Evolutionary conservation across 345 rosid species (phyloP), one percentile per base, ranked within the genome.

Genomic region (Eucalyptus erythrocorys): DNA sequence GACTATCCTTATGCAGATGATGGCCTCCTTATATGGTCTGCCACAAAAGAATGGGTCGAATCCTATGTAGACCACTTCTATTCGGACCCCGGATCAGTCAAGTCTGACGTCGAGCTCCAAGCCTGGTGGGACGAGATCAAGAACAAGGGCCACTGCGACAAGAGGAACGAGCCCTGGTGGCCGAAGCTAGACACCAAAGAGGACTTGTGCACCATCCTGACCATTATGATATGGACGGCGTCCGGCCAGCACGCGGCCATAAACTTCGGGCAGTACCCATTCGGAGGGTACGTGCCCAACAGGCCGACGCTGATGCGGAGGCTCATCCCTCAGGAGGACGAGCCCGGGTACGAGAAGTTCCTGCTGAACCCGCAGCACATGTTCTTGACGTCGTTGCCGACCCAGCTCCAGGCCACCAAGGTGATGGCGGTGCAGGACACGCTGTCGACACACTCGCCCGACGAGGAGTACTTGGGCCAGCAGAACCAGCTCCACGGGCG

Each of bases 381-480:
- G 48, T 96, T 97, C 89, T 89, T 96, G 37, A 91, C 95, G 30
- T 93, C 98, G 13, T 88, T 97, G 90, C 96, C 99, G 3, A 95
- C 99, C 89, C 92, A 96, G 87, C 98, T 97, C 71, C 99, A 97
- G 92, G 98, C 99, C 42, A 96, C 98, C 10, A 97, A 97, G 94
- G 95, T 97, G 87, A 97, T 97, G 99, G 99, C 99, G 4, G 99
- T 95, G 19, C 99, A 97, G 90, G 95, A 97, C 89, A 94, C 99
- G 3, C 92, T 97, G 57, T 97, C 99, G 4, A 96, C 99, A 40
- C 99, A 97, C 90, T 95, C 99, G 4, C 88, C 95, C 0, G 99
- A 97, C 15, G 99, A 97, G 90, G 99, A 97, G 94, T 97, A 96
- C 90, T 86, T 96, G 90, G 97, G 95, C 16, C 91, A 96, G 89